Base-by-base conservation (phyloP, 495 filamentous ascomycete species). In the Neurospora tetrasperma region DNA sequence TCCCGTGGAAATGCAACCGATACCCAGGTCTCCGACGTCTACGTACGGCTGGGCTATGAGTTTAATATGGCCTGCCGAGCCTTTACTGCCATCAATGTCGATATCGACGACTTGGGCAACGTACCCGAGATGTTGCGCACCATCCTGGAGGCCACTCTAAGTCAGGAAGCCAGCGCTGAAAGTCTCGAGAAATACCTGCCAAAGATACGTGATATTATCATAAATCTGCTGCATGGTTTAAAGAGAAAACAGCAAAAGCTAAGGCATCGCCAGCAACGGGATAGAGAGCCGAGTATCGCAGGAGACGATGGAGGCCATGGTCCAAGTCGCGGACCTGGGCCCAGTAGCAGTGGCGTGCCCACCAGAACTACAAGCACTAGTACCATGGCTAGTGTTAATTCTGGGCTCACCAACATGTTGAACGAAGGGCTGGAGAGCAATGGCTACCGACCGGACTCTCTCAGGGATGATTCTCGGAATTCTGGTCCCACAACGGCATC, bases 21-120 rank as follows among this genome's bases (percentile, higher is more conserved):
- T 81, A 91, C 89, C 46, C 93, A 97, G 77, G 96, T 99, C 44
- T 97, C 94, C 39, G 96, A 99, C 81, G 96, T 99, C 75, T 99
- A 99, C 79, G 96, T 99, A 59, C 90, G 96, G 41, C 83, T 99
- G 71, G 96, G 96, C 16, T 99, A 98, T 80, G 96, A 99, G 81
- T 99, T 99, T 85, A 99, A 99, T 81, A 92, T 98, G 82, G 96
- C 96, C 9, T 98, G 94, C 81, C 91, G 96, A 46, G 94, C 96
- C 68, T 99, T 99, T 81, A 92, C 91, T 78, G 92, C 93, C 46
- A 98, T 99, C 78, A 94, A 95, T 42, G 95, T 99, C 69, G 96
- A 98, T 74, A 97, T 93, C 5, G 86, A 89, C 5, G 96, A 99
- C 81, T 87, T 99, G 18, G 96, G 96, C 69, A 96, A 96, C 77